phyloP scores from a whole-genome alignment of 352 stramenopile genomes.

The Thalassiosira ordinaria region DNA sequence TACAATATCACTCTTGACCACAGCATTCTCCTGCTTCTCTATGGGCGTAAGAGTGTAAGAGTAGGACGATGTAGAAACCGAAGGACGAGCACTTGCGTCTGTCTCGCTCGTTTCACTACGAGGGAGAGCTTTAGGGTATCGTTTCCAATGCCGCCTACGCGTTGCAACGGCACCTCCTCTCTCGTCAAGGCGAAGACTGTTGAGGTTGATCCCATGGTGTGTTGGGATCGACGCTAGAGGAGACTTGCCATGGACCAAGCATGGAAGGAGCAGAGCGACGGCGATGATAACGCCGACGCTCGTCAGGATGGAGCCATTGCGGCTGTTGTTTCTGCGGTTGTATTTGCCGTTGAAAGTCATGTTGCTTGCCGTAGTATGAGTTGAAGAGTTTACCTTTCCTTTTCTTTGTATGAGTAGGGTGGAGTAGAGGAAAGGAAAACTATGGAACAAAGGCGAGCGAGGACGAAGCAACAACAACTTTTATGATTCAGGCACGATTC shows the following conservation, averaged over 20 bases:
- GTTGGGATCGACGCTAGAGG: slow-evolving; percentile 40
- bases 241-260: slow-evolving; percentile 8
- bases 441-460: slow-evolving; percentile 2
- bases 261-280: slow-evolving; percentile 13
- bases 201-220: slow-evolving; percentile 45
- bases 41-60: too few species aligned
- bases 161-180: slow-evolving; percentile 36
- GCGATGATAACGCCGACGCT: neutral
- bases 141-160: slow-evolving; percentile 15
- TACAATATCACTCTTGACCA: too few species aligned
- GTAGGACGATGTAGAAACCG: slow-evolving; percentile 12
- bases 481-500: too few species aligned
- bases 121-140: neutral
- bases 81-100: neutral
- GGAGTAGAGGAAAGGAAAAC: neutral
- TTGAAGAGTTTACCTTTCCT: slow-evolving; percentile 13
- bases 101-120: slow-evolving; percentile 1
- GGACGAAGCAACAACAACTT: too few species aligned
- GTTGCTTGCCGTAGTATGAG: neutral
- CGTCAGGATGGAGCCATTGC: slow-evolving; percentile 11
- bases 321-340: neutral
- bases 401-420: too few species aligned
- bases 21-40: too few species aligned
- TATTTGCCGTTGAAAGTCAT: slow-evolving; percentile 8
- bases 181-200: slow-evolving; percentile 37